Evolutionary conservation across 805 yeast species (phyloP), one percentile per base, ranked within the genome.

Genomic region (Dipodascus geniculatus): DNA sequence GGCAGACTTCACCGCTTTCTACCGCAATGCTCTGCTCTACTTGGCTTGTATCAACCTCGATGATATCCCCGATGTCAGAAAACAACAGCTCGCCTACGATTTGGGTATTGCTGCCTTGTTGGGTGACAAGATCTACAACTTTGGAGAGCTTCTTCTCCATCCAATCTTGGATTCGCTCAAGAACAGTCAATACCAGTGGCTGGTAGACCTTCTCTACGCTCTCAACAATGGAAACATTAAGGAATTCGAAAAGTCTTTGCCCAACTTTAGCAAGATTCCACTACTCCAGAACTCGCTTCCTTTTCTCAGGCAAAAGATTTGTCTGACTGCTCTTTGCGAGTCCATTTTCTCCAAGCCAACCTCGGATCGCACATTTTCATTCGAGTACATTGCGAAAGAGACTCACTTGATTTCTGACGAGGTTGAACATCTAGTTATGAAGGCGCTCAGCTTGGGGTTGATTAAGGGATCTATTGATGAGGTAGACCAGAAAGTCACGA

Each of bases 61-160:
- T 23, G 71, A 68, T 24, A 66, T 81, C 54, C 59, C 73, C 9
- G 44, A 56, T 11, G 59, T 64, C 35, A 75, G 72, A 50, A 74
- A 71, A 60, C 76, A 75, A 60, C 72, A 71, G 54, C 68, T 82
- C 51, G 86, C 87, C 1, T 81, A 82, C 62, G 95, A 91, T 60
- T 78, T 91, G 60, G 78, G 91, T 56, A 75, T 88, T 49, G 82
- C 96, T 31, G 98, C 97, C 0, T 72, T 93, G 56, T 75, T 91
- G 61, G 98, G 97, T 50, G 96, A 89, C 65, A 82, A 80, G 63
- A 87, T 91, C 61, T 93, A 88, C 74, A 93, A 91, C 71, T 93
- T 93, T 69, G 98, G 98, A 51, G 99, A 93, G 71, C 78, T 93
- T 58, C 77, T 93, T 56, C 81, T 89, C 67, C 98, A 91, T 69